Base-by-base conservation (phyloP, 192 early-diverging fungal species). In the Pilobolus umbonatus region DNA sequence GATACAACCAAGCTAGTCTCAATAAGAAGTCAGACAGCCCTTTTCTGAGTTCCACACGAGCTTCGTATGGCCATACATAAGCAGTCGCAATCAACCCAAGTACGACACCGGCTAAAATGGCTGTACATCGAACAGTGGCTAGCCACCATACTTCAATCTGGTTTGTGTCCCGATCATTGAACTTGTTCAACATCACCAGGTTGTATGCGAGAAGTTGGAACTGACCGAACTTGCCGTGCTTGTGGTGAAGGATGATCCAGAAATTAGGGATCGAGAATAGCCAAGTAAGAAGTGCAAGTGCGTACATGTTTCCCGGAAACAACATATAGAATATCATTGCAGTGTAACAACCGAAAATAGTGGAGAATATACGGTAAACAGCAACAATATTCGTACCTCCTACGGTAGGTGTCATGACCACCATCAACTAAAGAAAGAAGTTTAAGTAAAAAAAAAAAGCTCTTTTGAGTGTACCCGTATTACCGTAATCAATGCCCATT, bases 1-100 rank as follows among this genome's bases (percentile, higher is more conserved):
- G 81, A 66, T 91, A 91, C 0, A 93, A 76, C 66, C 82, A 74
- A 4, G 78, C 79, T 40, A 88, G 80, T 22, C 85, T 81, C 26
- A 91, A 65, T 39, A 93, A 60, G 45, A 88, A 77, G 58, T 85
- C 80, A 47, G 84, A 85, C 38, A 91, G 62, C 2, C 86, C 89
- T 66, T 88, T 81, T 14, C 91, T 83, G 28, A 93, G 71, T 21
- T 88, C 85, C 15, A 84, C 85, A n/a, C 91, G 82, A 0, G 91
- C 91, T 61, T 90, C 88, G 43, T 85, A 91, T 0, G 91, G 91
- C 91, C 91, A 93, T 19, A 89, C 65, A 67, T 87, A 91, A 55
- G 79, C 71, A 0, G 88, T 89, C 0, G 80, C 79, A 14, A 79
- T 53, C 54, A 93, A 72, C 3, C 91, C 91, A 22, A 83, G 76